Evolutionary conservation across 139 green algal species (phyloP).

Genomic region (Yamagishiella unicocca): DNA sequence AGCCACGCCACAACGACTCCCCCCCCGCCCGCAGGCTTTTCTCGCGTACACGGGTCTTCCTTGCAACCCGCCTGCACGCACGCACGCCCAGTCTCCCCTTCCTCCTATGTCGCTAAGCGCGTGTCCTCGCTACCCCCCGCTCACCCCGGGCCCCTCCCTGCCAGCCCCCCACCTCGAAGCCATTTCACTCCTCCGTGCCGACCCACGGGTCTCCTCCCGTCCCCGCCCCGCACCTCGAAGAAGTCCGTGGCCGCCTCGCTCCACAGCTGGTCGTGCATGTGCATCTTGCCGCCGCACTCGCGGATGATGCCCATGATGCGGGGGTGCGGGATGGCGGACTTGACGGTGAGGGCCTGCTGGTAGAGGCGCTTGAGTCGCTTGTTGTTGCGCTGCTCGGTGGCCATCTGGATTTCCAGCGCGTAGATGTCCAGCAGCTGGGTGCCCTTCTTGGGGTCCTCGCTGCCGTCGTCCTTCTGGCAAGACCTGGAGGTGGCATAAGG

Average conservation of each 20-base stretch:
- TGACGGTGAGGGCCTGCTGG: slow-evolving; percentile 86
- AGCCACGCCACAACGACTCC: too few species aligned
- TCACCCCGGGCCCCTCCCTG: neutral
- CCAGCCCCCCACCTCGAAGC: neutral
- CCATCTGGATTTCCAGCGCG: slow-evolving; percentile 98
- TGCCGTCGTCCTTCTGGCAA: slow-evolving; percentile 91
- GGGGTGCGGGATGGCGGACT: slow-evolving; percentile 97
- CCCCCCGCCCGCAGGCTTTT: too few species aligned
- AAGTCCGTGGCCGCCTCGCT: slow-evolving; percentile 95
- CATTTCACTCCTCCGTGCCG: too few species aligned
- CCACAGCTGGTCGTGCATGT: slow-evolving; percentile 95
- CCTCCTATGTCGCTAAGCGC: too few species aligned
- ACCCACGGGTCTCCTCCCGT: too few species aligned
- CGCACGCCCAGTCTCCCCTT: too few species aligned
- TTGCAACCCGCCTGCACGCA: too few species aligned
- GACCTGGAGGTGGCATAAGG: slow-evolving; percentile 78
- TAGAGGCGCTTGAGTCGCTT: slow-evolving; percentile 93
- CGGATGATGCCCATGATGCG: slow-evolving; percentile 98
- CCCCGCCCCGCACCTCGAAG: slow-evolving; percentile 91
- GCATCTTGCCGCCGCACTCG: slow-evolving; percentile 99
- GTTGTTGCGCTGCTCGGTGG: slow-evolving; percentile 95
- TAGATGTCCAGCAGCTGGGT: slow-evolving; percentile 99
- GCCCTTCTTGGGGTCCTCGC: slow-evolving; percentile 96
- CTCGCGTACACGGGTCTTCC: too few species aligned
- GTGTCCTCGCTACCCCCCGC: too few species aligned